Base-by-base conservation (phyloP, 1,284 basidiomycete species). In the Pseudozyma sp. region DNA sequence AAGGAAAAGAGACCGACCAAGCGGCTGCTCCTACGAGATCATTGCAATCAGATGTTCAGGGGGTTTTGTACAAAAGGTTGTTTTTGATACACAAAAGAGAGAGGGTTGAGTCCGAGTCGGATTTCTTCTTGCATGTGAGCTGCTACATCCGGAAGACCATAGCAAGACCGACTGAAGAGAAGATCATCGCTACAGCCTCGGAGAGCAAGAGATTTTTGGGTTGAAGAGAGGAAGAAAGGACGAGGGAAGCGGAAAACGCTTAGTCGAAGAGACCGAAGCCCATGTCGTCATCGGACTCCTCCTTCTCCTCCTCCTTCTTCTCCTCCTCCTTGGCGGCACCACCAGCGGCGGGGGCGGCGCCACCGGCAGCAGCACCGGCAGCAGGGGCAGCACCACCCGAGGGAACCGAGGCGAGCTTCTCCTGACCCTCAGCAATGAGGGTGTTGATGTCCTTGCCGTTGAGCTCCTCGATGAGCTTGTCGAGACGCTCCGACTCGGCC, bases 371-470 rank as follows among this genome's bases (percentile, higher is more conserved):
- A 58, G 88, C 87, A 57, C 77, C 83, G 60, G 81, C 82, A 52
- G 81, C 81, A 37, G 77, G 66, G 40, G 77, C 75, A 37, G 76
- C 81, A 75, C 82, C 85, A 57, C 84, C 85, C 51, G 84, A 85
- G 68, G 84, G 87, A 86, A 95, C 96, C 79, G 95, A 97, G 66
- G 94, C 90, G 83, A 98, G 93, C 88, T 98, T 98, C 86, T 89
- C 86, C 55, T 91, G 90, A 63, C 96, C 96, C 87, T 95, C 94
- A 80, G 91, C 88, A 86, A 99, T 98, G 88, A 99, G 87, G 90
- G 93, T 51, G 72, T 70, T 70, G 86, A 97, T 87, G 86, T 92
- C 90, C 89, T 98, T 99, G 87, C 92, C 95, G 80, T 91, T 86
- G 77, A 99, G 90, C 89, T 98, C 96, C 75, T 92, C 89, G 85